phyloP scores from a whole-genome alignment of 225 moss, liverwort and hornwort species.

The Marchantia paleacea region DNA sequence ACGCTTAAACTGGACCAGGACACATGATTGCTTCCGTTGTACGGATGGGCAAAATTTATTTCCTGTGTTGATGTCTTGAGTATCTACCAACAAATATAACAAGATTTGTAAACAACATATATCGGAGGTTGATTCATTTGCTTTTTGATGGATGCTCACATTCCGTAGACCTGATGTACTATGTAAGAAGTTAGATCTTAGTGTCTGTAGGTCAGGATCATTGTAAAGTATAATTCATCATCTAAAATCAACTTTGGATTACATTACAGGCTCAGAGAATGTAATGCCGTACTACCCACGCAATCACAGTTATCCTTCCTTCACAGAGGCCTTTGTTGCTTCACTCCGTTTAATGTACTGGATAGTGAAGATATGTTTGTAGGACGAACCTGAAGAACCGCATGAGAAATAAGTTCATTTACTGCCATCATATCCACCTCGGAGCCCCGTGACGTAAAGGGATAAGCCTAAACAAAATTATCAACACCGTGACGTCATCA shows the following conservation, averaged over 20 bases:
- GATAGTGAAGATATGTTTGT: background rate
- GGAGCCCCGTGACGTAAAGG: constrained; percentile 61
- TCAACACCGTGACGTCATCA: background rate
- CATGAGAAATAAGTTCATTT: constrained; percentile 78
- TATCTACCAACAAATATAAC: no score
- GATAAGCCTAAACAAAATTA: constrained; percentile 56
- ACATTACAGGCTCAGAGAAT: no score
- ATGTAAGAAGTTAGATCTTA: no score
- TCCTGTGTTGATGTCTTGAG: no score
- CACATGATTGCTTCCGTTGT: background rate
- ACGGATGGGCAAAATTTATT: background rate
- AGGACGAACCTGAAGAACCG: constrained; percentile 61
- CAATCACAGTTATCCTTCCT: background rate
- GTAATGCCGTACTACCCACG: background rate
- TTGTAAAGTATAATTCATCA: no score
- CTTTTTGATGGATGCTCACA: no score
- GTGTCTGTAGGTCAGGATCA: no score
- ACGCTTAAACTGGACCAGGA: background rate
- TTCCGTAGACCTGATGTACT: no score
- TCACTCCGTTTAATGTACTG: background rate
- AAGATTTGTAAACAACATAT: no score
- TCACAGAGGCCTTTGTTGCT: background rate
- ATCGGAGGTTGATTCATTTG: no score
- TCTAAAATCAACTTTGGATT: no score
- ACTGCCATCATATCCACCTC: constrained; percentile 94